Evolutionary conservation across 306 rosid species (phyloP), one percentile per base, ranked within the genome.

Genomic region (Geum urbanum): DNA sequence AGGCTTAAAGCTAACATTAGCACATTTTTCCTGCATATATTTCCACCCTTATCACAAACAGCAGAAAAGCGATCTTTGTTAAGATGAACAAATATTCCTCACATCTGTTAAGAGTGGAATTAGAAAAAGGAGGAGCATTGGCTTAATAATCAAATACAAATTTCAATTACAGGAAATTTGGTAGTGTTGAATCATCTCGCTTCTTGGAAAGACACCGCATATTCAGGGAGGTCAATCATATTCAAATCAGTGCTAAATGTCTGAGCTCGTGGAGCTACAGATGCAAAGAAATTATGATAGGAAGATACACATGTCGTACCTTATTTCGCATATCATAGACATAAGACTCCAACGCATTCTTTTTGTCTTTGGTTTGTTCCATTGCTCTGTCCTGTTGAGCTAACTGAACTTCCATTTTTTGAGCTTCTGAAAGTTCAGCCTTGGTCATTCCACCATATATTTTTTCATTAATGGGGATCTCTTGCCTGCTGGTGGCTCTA

Each of bases 261-360:
- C 48, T 45, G 67, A 80, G 69, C 61, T 58, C 41, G 69, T 66
- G 48, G 56, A 72, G 69, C 71, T 58, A 71, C 37, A 72, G 27
- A 80, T 67, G 74, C 19, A 39, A 79, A 44, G 9, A 68, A 70
- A 43, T 56, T 41, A 41, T 43, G 18, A 54, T 66, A 62, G 54
- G 69, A 70, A 65, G 52, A 51, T 66, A 75, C 40, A 74, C 52
- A 73, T 53, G 49, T 51, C 44, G 64, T 86, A 95, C 99, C 97
- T 95, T 95, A 78, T 79, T 91, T 77, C 97, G 85, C 90, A 81
- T 95, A 22, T 95, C 97, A 80, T 95, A 95, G 63, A 95, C n/a
- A n/a, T n/a, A n/a, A n/a, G n/a, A n/a, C n/a, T n/a, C n/a, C 97
- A 95, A 79, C 19, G 82, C 89, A 63, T 95, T 95, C 87, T 95